Evolutionary conservation across 2,329 filamentous ascomycete genomes (phyloP), one percentile per base, ranked within the genome.

Genomic region (Simplicillium sp.): DNA sequence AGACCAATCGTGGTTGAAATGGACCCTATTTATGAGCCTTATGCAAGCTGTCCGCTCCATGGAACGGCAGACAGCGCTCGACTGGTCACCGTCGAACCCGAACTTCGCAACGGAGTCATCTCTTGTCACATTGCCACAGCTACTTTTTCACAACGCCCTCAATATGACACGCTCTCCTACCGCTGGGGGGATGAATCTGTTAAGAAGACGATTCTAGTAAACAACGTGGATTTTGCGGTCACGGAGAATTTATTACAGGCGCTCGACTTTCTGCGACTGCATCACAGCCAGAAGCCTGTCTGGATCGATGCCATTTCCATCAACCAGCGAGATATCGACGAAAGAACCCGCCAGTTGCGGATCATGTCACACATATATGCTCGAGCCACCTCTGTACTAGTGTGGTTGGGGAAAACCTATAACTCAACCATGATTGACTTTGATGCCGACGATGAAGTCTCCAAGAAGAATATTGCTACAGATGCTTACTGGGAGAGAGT

Each of bases 311-410:
- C 42, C 12, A 5, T 48, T n/a, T 46, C 42, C 36, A 42, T 48
- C 31, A 47, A 51, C 34, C 51, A 53, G 43, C 29, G 25, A 2
- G 42, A 50, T 36, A 25, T 41, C 2, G 25, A 34, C 4, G 51
- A 52, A 39, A 44, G 46, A 18, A 46, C 20, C 25, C 31, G 40
- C 11, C 46, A 53, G 42, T 31, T 53, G 31, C 41, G 42, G 16
- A 43, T 51, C 20, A 52, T 50, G 50, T 43, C 43, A 34, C 42
- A 46, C 28, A 51, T 51, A n/a, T 52, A 48, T 41, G 34, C 39
- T 2, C 38, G 40, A 13, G 48, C 48, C 8, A 36, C 32, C 12
- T 34, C 38, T 11, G 49, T 50, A n/a, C 20, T 50, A 6, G 42
- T 49, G 9, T 52, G 46, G 44, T 44, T 52, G 7, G 48, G 50